Conservation (phyloP, 83 land plant genomes). For the Picea abies region DNA sequence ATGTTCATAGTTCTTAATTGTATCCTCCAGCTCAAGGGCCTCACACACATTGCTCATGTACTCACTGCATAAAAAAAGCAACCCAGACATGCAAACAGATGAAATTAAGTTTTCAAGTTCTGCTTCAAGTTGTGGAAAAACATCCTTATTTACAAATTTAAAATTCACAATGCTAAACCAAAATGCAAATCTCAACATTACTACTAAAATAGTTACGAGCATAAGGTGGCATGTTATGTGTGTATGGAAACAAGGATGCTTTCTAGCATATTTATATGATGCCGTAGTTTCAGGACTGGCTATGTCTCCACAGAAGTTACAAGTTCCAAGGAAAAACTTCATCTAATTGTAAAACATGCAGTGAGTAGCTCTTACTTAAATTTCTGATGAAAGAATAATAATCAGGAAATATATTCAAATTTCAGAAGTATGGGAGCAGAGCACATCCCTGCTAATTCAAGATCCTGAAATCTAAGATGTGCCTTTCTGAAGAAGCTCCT, state of each 20-base stretch:
- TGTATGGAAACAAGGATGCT: neutral
- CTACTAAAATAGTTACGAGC: neutral
- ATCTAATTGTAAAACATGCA: neutral
- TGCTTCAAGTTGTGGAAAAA: neutral
- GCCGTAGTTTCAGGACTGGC: neutral
- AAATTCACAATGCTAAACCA: neutral
- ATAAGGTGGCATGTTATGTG: neutral
- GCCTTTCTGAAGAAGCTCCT: neutral
- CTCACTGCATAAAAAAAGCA: conserved; percentile 62
- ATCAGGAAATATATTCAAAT: neutral
- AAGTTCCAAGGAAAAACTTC: neutral
- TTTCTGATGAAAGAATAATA: neutral
- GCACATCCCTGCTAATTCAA: neutral
- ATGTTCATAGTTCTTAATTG: conserved; percentile 80
- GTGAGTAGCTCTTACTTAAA: neutral
- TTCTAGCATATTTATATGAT: neutral
- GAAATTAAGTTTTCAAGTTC: neutral
- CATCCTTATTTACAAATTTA: neutral
- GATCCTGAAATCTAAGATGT: neutral
- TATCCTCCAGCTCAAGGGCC: conserved; percentile 97
- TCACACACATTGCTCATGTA: conserved; percentile 82
- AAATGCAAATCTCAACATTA: neutral
- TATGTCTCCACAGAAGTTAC: neutral
- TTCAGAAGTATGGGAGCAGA: neutral
- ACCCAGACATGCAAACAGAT: conserved; percentile 12